Base-by-base conservation (phyloP, 1,284 basidiomycete genomes). In the Leccinum fallax region DNA sequence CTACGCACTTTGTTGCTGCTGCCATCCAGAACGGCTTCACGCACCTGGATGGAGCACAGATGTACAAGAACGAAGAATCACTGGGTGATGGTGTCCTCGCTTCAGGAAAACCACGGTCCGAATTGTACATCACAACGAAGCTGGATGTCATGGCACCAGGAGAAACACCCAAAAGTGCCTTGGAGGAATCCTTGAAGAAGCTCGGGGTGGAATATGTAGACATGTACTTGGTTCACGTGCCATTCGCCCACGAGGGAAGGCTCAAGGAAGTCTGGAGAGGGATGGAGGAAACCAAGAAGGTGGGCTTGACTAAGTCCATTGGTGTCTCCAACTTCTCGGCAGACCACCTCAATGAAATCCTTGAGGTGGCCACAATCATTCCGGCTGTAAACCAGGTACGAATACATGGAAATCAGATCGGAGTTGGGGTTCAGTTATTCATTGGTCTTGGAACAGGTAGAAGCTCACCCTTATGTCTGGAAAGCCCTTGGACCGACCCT, bases 241-340 rank as follows among this genome's bases (percentile, higher is more conserved):
- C 81, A 78, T 5, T 58, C 64, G 1, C 71, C 65, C 57, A 79
- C 77, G 62, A 69, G 74, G 62, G 83, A 77, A 56, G 78, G 61
- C 76, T 90, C 61, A 79, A 80, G 69, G 76, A 81, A 26, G 74
- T 85, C 58, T 95, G 94, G 93, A 82, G 82, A 64, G 81, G 82
- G 10, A 83, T 95, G 81, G 92, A 94, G 71, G 83, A 81, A 52
- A 76, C 89, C 56, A 82, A 90, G 54, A 82, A 90, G 54, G 85
- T 85, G 53, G 91, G 92, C 1, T 76, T 93, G 53, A 79, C 90
- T 43, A 89, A 83, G 74, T 88, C 86, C 51, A 92, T 96, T 61
- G 94, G 94, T 1, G 92, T 97, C 16, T 92, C 89, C 59, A 96
- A 96, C 78, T 95, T 90, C 75, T 82, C 80, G 15, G 80, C 88